phyloP scores from a whole-genome alignment of 202 grass and related monocot genomes.

The Setaria viridis region DNA sequence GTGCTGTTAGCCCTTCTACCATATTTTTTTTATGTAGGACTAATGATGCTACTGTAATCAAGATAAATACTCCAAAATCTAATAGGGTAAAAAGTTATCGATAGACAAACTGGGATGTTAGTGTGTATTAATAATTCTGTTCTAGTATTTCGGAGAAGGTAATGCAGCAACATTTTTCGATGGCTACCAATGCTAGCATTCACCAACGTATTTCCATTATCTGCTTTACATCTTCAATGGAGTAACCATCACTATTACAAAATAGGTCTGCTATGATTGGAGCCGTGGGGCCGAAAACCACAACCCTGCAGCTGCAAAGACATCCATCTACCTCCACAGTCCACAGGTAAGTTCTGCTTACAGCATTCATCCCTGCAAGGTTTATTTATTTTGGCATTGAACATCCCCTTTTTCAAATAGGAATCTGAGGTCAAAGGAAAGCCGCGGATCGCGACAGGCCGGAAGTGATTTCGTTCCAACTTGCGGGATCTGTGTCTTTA shows the following conservation, averaged over 20 bases:
- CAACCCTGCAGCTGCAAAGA: constrained; percentile 86
- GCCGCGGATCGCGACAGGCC: constrained; percentile 66
- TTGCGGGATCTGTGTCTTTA: background rate
- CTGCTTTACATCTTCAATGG: background rate
- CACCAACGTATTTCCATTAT: background rate
- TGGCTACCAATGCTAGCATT: background rate
- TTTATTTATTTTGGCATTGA: background rate
- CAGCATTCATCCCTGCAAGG: background rate
- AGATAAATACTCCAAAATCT: background rate
- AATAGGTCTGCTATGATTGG: constrained; percentile 95
- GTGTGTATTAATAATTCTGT: background rate
- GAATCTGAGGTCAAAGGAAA: constrained; percentile 98
- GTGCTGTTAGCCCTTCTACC: background rate
- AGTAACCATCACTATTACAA: constrained; percentile 12
- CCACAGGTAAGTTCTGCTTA: constrained; percentile 60
- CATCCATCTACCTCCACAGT: constrained; percentile 93
- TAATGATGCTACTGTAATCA: background rate
- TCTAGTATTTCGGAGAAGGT: background rate
- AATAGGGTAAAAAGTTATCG: background rate
- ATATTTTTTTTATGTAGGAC: background rate
- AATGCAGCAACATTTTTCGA: background rate
- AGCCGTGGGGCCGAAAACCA: constrained; percentile 96
- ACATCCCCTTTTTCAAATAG: constrained; percentile 41
- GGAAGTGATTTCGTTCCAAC: constrained; percentile 59
- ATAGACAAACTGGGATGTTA: background rate